phyloP scores from a whole-genome alignment of 805 yeast species.

The Brettanomyces sp. region DNA sequence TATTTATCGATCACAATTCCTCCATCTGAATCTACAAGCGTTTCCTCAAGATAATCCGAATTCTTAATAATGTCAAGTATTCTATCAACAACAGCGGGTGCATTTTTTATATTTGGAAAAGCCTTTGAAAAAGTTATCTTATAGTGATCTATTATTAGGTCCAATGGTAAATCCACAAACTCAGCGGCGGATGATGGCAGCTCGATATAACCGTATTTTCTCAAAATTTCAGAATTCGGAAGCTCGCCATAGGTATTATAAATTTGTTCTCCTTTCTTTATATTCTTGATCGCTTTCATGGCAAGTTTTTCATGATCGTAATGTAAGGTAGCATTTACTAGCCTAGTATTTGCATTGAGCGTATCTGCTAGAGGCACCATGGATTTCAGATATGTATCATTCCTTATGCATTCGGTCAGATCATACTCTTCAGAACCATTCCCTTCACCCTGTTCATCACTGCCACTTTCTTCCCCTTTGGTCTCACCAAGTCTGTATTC shows the following conservation, averaged over 20 bases:
- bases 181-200: slow-evolving; percentile 60
- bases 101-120: slow-evolving; percentile 10
- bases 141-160: slow-evolving; percentile 31
- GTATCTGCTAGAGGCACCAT: slow-evolving; percentile 94
- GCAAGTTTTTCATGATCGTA: slow-evolving; percentile 41
- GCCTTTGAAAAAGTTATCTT: slow-evolving; percentile 15
- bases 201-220: slow-evolving; percentile 91
- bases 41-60: slow-evolving; percentile 25
- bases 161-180: slow-evolving; percentile 63
- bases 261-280: slow-evolving; percentile 60
- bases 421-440: slow-evolving; percentile 11
- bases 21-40: slow-evolving; percentile 21
- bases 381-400: slow-evolving; percentile 46
- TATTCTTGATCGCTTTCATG: slow-evolving; percentile 63
- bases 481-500: slow-evolving; percentile 28
- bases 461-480: slow-evolving; percentile 15
- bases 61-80: slow-evolving; percentile 29
- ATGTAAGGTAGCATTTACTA: slow-evolving; percentile 65
- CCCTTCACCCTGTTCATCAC: slow-evolving; percentile 2
- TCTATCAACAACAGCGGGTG: slow-evolving; percentile 22
- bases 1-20: slow-evolving; percentile 45
- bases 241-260: slow-evolving; percentile 86
- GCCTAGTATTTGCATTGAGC: slow-evolving; percentile 73
- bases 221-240: slow-evolving; percentile 81
- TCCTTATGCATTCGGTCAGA: slow-evolving; percentile 16